These are phyloP conservation scores for Neofusicoccum sp. DNA, from an alignment of 2,329 filamentous ascomycete genomes.

Conservation along the genomic window DNA sequence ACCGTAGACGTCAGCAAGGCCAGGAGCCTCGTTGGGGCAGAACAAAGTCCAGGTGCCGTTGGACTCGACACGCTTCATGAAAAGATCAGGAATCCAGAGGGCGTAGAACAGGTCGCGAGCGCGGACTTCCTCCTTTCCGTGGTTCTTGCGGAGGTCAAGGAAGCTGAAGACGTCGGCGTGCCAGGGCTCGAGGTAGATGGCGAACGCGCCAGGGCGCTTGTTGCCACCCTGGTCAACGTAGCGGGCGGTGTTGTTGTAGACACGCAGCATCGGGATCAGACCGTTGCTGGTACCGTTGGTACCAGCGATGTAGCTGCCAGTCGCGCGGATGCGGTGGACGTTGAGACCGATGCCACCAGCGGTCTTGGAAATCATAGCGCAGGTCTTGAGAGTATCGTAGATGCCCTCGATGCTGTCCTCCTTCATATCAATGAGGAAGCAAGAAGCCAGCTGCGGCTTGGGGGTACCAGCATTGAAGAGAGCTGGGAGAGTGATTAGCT, in stretches of 20 bases:
- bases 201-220: conserved; percentile 97
- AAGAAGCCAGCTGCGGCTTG: conserved; percentile 90
- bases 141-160: conserved; percentile 97
- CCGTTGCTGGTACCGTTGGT: conserved; percentile 98
- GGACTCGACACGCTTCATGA: conserved; percentile 99
- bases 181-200: conserved; percentile 99
- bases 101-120: conserved; percentile 97
- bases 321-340: conserved; percentile 93
- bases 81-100: conserved; percentile 96
- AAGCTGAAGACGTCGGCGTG: conserved; percentile 97
- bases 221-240: conserved; percentile 99
- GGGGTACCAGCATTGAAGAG: conserved; percentile 98
- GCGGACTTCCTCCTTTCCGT: conserved; percentile 96
- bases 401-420: conserved; percentile 99
- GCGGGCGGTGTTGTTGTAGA: conserved; percentile 98
- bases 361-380: conserved; percentile 99
- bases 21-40: conserved; percentile 95
- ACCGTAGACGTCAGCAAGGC: conserved; percentile 92
- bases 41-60: conserved; percentile 97
- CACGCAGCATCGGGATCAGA: conserved; percentile 94
- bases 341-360: conserved; percentile 97
- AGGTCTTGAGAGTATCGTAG: conserved; percentile 98
- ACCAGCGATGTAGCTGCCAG: conserved; percentile 95
- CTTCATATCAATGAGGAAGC: conserved; percentile 99
- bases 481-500: conserved; percentile 47